Evolutionary conservation across 441 rosid genomes (phyloP).

Genomic region (Croton laevigatus): DNA sequence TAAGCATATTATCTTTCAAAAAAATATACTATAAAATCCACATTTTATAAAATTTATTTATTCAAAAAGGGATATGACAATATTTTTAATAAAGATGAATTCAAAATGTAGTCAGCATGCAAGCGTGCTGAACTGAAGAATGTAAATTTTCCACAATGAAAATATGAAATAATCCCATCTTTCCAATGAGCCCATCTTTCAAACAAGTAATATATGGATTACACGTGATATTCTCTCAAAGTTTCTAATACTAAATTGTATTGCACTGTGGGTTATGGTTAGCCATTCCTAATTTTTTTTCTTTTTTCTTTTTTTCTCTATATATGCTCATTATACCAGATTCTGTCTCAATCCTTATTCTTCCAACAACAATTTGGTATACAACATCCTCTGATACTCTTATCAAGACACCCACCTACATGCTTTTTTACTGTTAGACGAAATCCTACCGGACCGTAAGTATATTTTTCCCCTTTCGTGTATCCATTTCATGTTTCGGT

Average conservation of each 20-base stretch:
- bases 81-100: neutral
- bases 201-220: neutral
- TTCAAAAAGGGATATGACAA: no score
- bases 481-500: neutral
- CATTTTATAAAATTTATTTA: no score
- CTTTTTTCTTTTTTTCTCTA: no score
- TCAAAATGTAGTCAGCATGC: neutral
- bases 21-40: no score
- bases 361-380: slow-evolving; percentile 1
- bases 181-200: no score
- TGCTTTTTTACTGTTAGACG: neutral
- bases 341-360: neutral
- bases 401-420: neutral
- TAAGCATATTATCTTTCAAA: no score
- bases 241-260: neutral
- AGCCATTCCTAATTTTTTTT: neutral
- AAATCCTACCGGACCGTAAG: neutral
- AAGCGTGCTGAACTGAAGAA: slow-evolving; percentile 3
- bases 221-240: neutral
- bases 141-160: neutral
- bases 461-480: neutral
- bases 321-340: neutral
- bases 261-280: neutral
- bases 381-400: neutral
- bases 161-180: neutral